Evolutionary conservation across 768 basidiomycete genomes (phyloP), one percentile per base, ranked within the genome.

Genomic region (Sarcodon aspratus): DNA sequence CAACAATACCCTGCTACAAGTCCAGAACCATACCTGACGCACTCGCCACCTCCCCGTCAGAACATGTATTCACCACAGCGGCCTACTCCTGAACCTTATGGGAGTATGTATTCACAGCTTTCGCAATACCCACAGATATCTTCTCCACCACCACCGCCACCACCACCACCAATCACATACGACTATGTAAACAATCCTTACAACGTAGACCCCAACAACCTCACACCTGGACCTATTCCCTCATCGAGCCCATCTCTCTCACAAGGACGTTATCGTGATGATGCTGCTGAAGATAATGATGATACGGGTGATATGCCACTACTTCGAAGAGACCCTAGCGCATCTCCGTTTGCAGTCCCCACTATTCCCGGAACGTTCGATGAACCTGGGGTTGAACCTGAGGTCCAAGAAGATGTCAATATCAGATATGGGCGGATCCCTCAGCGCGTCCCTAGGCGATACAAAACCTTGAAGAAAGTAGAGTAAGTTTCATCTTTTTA

Each of bases 381-480:
- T 42, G 53, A 61, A 34, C 57, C 47, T 8, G n/a, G n/a, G n/a
- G n/a, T n/a, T n/a, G 50, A 68, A 74, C 15, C 44, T n/a, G n/a
- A n/a, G n/a, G n/a, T n/a, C n/a, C n/a, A n/a, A n/a, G n/a, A n/a
- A n/a, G 72, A 72, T 44, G 75, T 59, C 57, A 83, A 85, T 52
- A 87, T 88, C 50, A 74, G 90, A 15, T 97, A 95, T 60, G 94
- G 95, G 0, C 70, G 83, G 9, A 92, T 96, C 50, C 94, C 95
- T 0, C 89, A 93, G 59, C 75, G 93, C 18, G 86, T 96, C 1
- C 85, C 91, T 0, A 69, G 95, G 44, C 69, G 94, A 46, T 82
- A 92, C 71, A 95, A 94, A 73, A 98, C 94, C 0, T 80, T 92
- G 62, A 97, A 96, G 70, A 81, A 80, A 60, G 87, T 95, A 55